These are phyloP conservation scores for Fusarium fracticaudum DNA, from an alignment of 2,329 filamentous ascomycete species.

Conservation along the genomic window DNA sequence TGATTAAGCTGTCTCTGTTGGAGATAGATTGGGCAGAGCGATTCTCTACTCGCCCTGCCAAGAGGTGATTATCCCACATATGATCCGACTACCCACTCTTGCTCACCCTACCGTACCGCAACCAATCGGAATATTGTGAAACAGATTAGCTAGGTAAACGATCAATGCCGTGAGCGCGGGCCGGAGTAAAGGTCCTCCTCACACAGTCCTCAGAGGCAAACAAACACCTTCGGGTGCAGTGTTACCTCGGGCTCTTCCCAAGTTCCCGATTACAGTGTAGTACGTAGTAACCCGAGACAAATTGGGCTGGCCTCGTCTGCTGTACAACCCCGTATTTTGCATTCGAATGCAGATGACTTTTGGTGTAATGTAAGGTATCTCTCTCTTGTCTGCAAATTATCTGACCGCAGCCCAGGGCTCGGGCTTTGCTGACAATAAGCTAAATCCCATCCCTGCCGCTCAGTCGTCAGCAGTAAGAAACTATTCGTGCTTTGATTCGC, in stretches of 20 bases:
- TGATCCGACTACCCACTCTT: conserved; percentile 24
- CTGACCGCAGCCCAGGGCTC: conserved; percentile 3
- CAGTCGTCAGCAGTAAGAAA: neutral
- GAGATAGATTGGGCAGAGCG: neutral
- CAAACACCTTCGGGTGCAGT: neutral
- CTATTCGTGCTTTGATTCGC: neutral
- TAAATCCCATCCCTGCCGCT: neutral
- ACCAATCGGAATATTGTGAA: conserved; percentile 27
- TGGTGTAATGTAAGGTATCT: neutral
- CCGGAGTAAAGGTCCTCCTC: too few relatives aligned
- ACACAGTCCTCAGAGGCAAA: neutral
- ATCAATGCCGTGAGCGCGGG: conserved; percentile 18
- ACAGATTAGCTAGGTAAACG: conserved; percentile 9
- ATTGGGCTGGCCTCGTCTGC: conserved; percentile 3
- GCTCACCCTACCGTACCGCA: neutral
- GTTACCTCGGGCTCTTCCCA: conserved; percentile 2
- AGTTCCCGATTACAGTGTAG: neutral
- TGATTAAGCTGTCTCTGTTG: neutral
- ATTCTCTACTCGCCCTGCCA: neutral
- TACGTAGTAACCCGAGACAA: neutral
- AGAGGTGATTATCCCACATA: conserved; percentile 23
- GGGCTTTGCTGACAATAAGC: conserved; percentile 11
- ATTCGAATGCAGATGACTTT: neutral
- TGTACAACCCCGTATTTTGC: conserved; percentile 18
- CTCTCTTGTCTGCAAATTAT: neutral